Percentiles rank a stretch among this genome's conserved stretches.
Evolutionary conservation across 495 filamentous ascomycete species (phyloP).

Genomic region (Echria macrotheca): DNA sequence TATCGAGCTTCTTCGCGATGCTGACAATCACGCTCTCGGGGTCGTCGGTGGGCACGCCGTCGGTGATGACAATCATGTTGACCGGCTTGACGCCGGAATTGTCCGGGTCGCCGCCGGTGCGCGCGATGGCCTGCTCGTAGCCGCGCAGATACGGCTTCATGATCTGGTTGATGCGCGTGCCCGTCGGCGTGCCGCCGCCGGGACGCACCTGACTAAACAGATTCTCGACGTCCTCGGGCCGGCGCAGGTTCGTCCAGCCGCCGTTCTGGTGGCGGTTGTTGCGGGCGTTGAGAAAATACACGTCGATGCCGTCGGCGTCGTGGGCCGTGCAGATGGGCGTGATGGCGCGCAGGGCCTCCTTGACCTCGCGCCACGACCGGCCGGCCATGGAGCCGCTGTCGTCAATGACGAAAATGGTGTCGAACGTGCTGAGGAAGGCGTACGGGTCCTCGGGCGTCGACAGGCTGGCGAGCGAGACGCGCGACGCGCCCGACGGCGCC

Average conservation of each 20-base stretch:
- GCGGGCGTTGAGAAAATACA: slow-evolving; percentile 78
- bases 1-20: slow-evolving; percentile 66
- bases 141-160: slow-evolving; percentile 60
- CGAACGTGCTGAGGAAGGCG: slow-evolving; percentile 78
- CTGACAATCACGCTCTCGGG: slow-evolving; percentile 63
- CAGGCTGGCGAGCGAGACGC: slow-evolving; percentile 20
- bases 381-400: slow-evolving; percentile 88
- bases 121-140: slow-evolving; percentile 30
- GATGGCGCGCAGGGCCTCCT: slow-evolving; percentile 66
- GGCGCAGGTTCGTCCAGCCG: slow-evolving; percentile 21
- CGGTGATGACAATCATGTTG: slow-evolving; percentile 92
- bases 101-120: slow-evolving; percentile 35
- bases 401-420: slow-evolving; percentile 92
- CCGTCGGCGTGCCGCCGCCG: slow-evolving; percentile 67
- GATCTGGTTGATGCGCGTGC: slow-evolving; percentile 65
- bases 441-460: slow-evolving; percentile 57
- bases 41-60: slow-evolving; percentile 74
- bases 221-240: slow-evolving; percentile 11
- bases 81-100: slow-evolving; percentile 64
- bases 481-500: slow-evolving; percentile 15
- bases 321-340: slow-evolving; percentile 78
- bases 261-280: slow-evolving; percentile 9
- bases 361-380: slow-evolving; percentile 68
- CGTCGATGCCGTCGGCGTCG: slow-evolving; percentile 87
- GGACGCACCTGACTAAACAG: slow-evolving; percentile 49